These are phyloP conservation scores for Colletotrichum plurivorum DNA, from an alignment of 2,329 filamentous ascomycete genomes.

Conservation along the genomic window DNA sequence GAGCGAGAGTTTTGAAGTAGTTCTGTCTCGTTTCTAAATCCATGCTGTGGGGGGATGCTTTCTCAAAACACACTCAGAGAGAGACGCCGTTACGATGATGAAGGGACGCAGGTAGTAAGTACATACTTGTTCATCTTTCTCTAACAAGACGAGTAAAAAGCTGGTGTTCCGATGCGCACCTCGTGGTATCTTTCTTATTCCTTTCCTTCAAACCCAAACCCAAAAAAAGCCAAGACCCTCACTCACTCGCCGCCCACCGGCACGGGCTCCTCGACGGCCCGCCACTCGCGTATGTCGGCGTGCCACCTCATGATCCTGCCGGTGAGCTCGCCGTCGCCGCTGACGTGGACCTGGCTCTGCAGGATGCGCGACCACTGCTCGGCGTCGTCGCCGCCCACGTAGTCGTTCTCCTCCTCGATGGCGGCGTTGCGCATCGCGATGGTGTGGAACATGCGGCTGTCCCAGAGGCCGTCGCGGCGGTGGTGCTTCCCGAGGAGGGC, in stretches of 20 bases:
- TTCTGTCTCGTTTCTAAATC: no score
- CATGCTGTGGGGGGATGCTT: no score
- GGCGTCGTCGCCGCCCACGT: constrained; percentile 50
- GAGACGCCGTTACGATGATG: no score
- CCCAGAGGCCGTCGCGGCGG: constrained; percentile 59
- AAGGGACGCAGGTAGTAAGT: no score
- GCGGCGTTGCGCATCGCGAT: constrained; percentile 55
- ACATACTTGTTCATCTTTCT: no score
- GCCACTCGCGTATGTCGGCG: constrained; percentile 2
- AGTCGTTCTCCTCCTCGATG: constrained; percentile 49
- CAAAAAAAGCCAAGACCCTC: background rate
- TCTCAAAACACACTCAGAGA: no score
- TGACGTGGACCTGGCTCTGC: constrained; percentile 55
- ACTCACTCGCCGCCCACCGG: background rate
- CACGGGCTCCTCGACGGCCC: background rate
- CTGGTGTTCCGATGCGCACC: no score
- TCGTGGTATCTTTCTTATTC: no score
- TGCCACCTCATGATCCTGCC: constrained; percentile 15
- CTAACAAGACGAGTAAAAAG: no score
- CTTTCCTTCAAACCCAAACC: background rate
- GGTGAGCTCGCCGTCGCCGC: constrained; percentile 44
- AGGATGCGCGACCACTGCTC: constrained; percentile 57
- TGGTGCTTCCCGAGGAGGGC: constrained; percentile 56
- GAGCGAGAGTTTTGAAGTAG: no score
- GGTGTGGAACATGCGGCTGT: constrained; percentile 56